Evolutionary conservation across 805 yeast genomes (phyloP), one percentile per base, ranked within the genome.

Genomic region (Saturnispora diversa): DNA sequence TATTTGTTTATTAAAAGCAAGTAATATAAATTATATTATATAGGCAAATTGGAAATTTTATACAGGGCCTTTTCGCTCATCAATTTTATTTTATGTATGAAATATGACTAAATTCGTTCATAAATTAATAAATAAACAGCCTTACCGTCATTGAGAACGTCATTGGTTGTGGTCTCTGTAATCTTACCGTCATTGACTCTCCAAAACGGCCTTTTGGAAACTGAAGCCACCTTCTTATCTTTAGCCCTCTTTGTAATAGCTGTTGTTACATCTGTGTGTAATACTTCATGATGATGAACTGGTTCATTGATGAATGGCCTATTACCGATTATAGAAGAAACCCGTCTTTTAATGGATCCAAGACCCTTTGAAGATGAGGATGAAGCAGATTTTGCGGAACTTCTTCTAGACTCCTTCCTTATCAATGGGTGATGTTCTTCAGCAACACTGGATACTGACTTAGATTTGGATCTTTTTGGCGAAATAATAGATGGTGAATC

Each of bases 51-150:
- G n/a, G n/a, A n/a, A n/a, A n/a, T n/a, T n/a, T n/a, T n/a, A n/a
- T n/a, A n/a, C n/a, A n/a, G n/a, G n/a, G n/a, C n/a, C n/a, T n/a
- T n/a, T n/a, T n/a, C n/a, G n/a, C n/a, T n/a, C n/a, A n/a, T n/a
- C n/a, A n/a, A n/a, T n/a, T n/a, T n/a, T n/a, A n/a, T n/a, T n/a
- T 22, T 32, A 7, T 11, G 17, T 9, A 4, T 23, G 11, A n/a
- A 17, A 20, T 17, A 13, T 35, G 15, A 19, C 6, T 15, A 26
- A 13, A 15, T 9, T 27, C 37, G 31, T 32, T 88, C 95, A 54
- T 84, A 92, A 53, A 84, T 81, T 39, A 90, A 62, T 82, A 90
- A 74, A 59, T 90, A 90, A 2, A 77, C 95, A n/a, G 83, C 85
- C 22, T 75, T 66, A 23, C 75, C 74, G 52, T 86, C 95, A 40